Conservation (phyloP, 73 alveolate genomes). For the Paramecium sonneborni region DNA sequence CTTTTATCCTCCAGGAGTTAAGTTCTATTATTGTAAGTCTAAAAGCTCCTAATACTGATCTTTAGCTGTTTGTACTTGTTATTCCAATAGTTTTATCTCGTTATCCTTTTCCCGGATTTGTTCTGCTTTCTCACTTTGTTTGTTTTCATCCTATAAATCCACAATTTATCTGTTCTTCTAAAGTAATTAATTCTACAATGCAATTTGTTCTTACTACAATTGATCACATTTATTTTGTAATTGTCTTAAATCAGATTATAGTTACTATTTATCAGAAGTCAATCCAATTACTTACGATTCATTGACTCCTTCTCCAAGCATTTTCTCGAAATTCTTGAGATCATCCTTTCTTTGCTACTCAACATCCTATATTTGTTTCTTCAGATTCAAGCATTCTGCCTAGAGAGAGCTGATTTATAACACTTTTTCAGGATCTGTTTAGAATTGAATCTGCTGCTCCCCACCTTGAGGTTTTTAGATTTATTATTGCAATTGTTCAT, state of each 20-base stretch:
- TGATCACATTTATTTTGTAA: neutral
- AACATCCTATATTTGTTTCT: neutral
- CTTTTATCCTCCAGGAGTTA: neutral
- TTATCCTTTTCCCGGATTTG: neutral
- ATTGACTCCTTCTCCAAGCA: conserved; percentile 1
- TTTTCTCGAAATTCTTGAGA: neutral
- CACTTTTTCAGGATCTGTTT: conserved; percentile 4
- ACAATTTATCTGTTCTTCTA: neutral
- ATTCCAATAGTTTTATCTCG: neutral
- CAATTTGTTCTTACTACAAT: neutral
- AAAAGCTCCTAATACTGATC: neutral
- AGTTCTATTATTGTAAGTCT: neutral
- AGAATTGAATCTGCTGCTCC: neutral
- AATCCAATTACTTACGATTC: neutral
- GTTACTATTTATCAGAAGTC: neutral
- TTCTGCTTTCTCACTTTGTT: neutral
- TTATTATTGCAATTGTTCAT: neutral
- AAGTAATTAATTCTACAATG: neutral
- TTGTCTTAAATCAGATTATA: neutral
- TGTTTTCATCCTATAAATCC: neutral
- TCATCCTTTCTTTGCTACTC: conserved; percentile 14
- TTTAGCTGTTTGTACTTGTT: neutral
- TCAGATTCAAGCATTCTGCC: neutral
- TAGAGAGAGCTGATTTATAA: neutral
- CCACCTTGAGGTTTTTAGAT: neutral